Evolutionary conservation across 441 rosid genomes (phyloP).

Genomic region (Manihot esculenta): DNA sequence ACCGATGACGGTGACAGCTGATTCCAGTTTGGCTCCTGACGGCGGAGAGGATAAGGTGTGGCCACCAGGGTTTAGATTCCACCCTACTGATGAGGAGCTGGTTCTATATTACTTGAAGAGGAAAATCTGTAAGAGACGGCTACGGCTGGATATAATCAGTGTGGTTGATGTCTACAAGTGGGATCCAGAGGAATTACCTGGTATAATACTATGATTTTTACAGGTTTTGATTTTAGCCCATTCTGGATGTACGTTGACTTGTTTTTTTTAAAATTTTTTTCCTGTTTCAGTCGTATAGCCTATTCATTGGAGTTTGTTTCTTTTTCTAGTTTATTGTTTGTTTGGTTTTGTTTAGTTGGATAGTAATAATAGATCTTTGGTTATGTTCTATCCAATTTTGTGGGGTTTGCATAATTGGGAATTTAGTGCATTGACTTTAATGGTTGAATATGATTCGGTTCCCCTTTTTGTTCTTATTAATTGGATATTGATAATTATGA

Average conservation of each 20-base stretch:
- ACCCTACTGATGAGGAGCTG: conserved; percentile 91
- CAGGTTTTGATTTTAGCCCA: neutral
- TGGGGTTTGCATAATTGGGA: neutral
- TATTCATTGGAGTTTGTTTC: neutral
- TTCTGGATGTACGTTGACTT: conserved; percentile 18
- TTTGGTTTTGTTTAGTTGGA: neutral
- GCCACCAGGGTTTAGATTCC: conserved; percentile 94
- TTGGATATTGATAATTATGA: neutral
- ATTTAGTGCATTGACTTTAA: conserved; percentile 7
- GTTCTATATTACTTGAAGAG: conserved; percentile 73
- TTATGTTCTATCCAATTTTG: neutral
- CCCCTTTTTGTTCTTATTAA: neutral
- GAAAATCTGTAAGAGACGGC: conserved; percentile 65
- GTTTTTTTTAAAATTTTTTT: conserved; percentile 8
- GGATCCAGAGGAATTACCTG: conserved; percentile 90
- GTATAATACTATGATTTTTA: conserved; percentile 29
- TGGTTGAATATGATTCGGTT: neutral
- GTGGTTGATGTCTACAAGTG: conserved; percentile 85
- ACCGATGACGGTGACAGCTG: conserved; percentile 36
- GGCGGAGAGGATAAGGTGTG: conserved; percentile 34
- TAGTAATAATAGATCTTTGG: neutral
- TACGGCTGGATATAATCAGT: conserved; percentile 55
- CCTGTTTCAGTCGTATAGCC: no score
- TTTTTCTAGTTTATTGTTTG: neutral
- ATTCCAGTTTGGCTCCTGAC: conserved; percentile 29